Evolutionary conservation across 257 asterid species (phyloP).

Genomic region (Anisodus tanguticus): DNA sequence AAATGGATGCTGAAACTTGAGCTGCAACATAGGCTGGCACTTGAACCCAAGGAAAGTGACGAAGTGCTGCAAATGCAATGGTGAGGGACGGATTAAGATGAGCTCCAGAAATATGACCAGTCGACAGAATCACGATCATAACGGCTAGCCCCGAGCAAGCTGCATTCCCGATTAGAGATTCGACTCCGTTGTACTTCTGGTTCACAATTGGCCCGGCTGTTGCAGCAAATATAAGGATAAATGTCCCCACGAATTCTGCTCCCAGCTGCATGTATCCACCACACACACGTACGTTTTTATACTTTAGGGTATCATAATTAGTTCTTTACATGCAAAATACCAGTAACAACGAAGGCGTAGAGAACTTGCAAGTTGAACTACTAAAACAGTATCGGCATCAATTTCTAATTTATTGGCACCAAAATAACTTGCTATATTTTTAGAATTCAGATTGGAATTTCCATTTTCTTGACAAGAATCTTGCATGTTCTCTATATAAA

Average conservation of each 20-base stretch:
- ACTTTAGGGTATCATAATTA: not conserved
- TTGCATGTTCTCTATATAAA: not conserved
- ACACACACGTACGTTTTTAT: not conserved
- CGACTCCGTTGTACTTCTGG: conserved; percentile 73
- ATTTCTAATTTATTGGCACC: not conserved
- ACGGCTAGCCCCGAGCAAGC: conserved; percentile 86
- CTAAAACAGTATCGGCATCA: not conserved
- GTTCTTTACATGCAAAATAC: not conserved
- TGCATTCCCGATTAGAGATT: conserved; percentile 77
- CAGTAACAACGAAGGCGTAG: not conserved
- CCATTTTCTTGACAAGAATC: conserved; percentile 21
- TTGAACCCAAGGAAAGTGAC: conserved; percentile 90
- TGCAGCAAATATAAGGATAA: conserved; percentile 84
- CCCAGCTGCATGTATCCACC: conserved; percentile 54
- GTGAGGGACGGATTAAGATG: conserved; percentile 90
- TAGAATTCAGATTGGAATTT: not conserved
- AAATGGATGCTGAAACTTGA: conserved; percentile 83
- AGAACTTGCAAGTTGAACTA: conserved; percentile 18
- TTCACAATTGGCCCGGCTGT: conserved; percentile 89
- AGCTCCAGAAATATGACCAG: conserved; percentile 95
- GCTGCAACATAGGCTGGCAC: conserved; percentile 89
- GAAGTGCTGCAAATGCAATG: conserved; percentile 82
- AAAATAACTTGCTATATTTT: not conserved
- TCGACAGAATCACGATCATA: conserved; percentile 83
- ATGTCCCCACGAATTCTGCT: conserved; percentile 94